Conservation (phyloP, 208 protist genomes). For the Herpetomonas tarakana region DNA sequence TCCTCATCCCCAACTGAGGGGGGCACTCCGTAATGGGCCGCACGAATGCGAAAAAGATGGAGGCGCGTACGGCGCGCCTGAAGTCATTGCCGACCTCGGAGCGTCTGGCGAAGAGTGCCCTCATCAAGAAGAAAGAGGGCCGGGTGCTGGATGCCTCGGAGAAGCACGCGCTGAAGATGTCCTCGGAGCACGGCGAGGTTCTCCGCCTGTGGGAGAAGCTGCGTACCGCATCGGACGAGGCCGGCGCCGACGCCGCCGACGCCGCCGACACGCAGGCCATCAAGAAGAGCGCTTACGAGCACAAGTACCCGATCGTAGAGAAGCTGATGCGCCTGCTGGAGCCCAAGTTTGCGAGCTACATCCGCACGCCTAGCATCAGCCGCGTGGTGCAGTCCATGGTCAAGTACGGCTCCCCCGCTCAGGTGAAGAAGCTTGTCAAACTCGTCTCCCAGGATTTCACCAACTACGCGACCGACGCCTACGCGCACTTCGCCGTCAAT, state of each 20-base stretch:
- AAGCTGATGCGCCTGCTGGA: constrained; percentile 77
- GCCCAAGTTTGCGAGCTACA: constrained; percentile 62
- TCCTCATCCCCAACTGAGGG: no score
- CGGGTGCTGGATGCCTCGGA: constrained; percentile 79
- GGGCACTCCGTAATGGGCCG: constrained; percentile 70
- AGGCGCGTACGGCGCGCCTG: constrained; percentile 62
- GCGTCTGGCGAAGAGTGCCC: constrained; percentile 65
- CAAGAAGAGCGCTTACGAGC: constrained; percentile 68
- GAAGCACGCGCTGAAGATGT: constrained; percentile 90
- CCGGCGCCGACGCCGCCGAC: constrained; percentile 10
- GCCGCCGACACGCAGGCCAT: background rate
- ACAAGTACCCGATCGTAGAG: constrained; percentile 88
- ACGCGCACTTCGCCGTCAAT: constrained; percentile 78
- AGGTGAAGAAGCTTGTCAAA: constrained; percentile 58
- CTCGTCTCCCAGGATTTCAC: constrained; percentile 57
- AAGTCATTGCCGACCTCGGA: constrained; percentile 70
- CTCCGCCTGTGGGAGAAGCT: constrained; percentile 84
- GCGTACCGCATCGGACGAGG: constrained; percentile 33
- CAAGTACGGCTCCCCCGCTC: constrained; percentile 76
- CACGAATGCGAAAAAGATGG: constrained; percentile 75
- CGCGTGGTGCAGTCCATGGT: constrained; percentile 91
- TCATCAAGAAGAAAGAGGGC: constrained; percentile 89
- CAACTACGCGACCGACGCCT: constrained; percentile 72
- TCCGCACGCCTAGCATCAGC: constrained; percentile 74
- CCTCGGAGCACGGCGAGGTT: constrained; percentile 83